Percentiles rank a stretch among this genome's conserved stretches.
phyloP scores from a whole-genome alignment of 2,329 filamentous ascomycete species.

The Exophiala bonariae region DNA sequence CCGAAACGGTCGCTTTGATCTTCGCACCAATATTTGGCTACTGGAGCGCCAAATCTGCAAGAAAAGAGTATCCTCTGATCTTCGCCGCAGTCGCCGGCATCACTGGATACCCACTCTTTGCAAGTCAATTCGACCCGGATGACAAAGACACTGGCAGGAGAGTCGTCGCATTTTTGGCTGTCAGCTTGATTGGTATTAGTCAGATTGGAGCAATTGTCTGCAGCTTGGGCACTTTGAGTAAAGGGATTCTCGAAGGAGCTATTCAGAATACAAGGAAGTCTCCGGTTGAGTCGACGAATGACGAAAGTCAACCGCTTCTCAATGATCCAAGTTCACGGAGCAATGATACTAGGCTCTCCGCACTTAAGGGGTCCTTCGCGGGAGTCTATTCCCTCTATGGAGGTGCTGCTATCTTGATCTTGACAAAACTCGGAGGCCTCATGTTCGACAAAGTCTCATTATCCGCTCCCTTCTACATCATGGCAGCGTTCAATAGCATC shows the following conservation, averaged over 20 bases:
- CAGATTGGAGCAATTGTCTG: conserved; percentile 97
- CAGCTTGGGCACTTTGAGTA: conserved; percentile 82
- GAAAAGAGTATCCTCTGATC: conserved; percentile 72
- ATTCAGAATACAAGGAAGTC: conserved; percentile 20
- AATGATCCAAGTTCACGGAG: not conserved
- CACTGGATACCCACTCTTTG: conserved; percentile 74
- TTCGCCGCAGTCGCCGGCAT: conserved; percentile 72
- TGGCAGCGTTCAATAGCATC: conserved; percentile 81
- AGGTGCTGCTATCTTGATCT: conserved; percentile 81
- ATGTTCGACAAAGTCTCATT: conserved; percentile 75
- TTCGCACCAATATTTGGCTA: conserved; percentile 87
- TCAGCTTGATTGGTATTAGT: conserved; percentile 80
- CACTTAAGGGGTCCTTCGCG: conserved; percentile 89
- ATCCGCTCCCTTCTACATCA: conserved; percentile 89
- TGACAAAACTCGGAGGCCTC: conserved; percentile 87
- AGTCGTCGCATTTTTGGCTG: conserved; percentile 70
- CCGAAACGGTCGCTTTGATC: conserved; percentile 81
- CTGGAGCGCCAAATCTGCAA: conserved; percentile 66
- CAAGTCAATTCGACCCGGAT: conserved; percentile 74
- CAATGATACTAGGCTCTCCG: conserved; percentile 39
- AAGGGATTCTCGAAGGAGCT: conserved; percentile 58
- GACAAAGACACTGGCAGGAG: conserved; percentile 68
- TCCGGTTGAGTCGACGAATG: not conserved
- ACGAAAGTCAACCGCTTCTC: conserved; percentile 13
- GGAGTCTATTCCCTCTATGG: conserved; percentile 92